Base-by-base conservation (phyloP, 495 filamentous ascomycete genomes). In the Ramalina intermedia region DNA sequence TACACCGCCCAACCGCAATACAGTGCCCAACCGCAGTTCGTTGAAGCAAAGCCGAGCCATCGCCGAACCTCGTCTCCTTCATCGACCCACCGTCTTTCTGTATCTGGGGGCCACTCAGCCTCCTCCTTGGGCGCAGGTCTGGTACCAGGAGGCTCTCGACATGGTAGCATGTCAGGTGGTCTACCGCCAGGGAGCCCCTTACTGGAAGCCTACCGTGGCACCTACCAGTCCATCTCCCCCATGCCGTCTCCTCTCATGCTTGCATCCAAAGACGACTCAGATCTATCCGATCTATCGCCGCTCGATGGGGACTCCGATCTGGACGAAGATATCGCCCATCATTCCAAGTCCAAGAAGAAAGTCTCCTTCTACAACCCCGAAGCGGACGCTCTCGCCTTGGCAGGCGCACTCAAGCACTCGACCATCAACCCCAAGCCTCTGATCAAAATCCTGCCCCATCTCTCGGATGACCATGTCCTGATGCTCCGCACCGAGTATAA, bases 221-320 rank as follows among this genome's bases (percentile, higher is more conserved):
- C 88, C 1, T 98, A 93, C 59, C 91, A 98, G 63, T 84, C 84
- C 45, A 86, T 96, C 55, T 94, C 89, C 1, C 90, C 91, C 2
- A 91, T 94, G 86, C 89, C 89, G 0, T 87, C 85, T 1, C 85
- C 90, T 0, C 67, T 81, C 38, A 61, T 72, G 43, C 61, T 69
- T 18, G 63, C 70, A 1, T 56, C 63, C 6, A 58, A 52, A 11
- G 58, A 58, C n/a, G 68, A 74, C 24, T 69, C 71, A 6, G 71
- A 73, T 23, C 62, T 76, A 21, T 75, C 71, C 2, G 72, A 76
- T 50, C 37, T 75, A 3, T 71, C 74, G 29, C 62, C 59, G 2
- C 59, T 73, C 24, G 54, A 54, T 21, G 48, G 44, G 17, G 47
- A 56, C 24, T 49, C 55, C 27, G 55, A 55, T 23, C 56, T 53